These are phyloP conservation scores for Didymella arachidicola DNA, from an alignment of 2,329 filamentous ascomycete genomes.

Conservation along the genomic window DNA sequence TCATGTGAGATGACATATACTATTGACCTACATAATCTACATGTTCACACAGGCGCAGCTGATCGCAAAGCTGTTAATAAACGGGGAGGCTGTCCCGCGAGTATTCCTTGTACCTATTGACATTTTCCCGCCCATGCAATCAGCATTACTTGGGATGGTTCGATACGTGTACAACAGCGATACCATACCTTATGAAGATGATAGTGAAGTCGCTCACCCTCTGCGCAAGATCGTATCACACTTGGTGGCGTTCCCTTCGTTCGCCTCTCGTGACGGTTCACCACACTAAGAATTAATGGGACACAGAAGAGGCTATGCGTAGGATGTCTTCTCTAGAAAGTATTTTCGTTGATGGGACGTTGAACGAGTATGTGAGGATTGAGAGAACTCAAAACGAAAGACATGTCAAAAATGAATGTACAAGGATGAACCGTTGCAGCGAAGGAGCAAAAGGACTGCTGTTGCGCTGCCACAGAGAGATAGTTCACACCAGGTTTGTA, in stretches of 20 bases:
- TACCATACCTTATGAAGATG: neutral
- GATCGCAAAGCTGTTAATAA: neutral
- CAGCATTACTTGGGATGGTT: neutral
- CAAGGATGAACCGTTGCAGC: too few relatives aligned
- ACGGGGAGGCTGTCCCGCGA: neutral
- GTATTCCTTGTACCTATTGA: neutral
- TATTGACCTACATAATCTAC: neutral
- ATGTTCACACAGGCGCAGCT: neutral
- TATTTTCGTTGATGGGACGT: neutral
- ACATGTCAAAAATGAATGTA: neutral
- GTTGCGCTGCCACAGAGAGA: too few relatives aligned
- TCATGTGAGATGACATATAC: neutral
- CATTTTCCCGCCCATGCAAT: neutral
- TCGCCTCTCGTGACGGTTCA: neutral
- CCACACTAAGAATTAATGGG: neutral
- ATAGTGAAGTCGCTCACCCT: neutral
- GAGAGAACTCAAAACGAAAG: neutral
- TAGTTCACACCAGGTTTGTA: too few relatives aligned
- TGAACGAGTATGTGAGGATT: neutral
- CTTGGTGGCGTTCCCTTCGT: neutral
- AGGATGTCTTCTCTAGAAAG: neutral
- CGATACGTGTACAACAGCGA: neutral
- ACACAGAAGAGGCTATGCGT: neutral
- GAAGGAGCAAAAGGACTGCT: too few relatives aligned
- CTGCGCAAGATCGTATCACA: neutral